Evolutionary conservation across 192 early-diverging fungal species (phyloP).

Genomic region (Coemansia sp.): DNA sequence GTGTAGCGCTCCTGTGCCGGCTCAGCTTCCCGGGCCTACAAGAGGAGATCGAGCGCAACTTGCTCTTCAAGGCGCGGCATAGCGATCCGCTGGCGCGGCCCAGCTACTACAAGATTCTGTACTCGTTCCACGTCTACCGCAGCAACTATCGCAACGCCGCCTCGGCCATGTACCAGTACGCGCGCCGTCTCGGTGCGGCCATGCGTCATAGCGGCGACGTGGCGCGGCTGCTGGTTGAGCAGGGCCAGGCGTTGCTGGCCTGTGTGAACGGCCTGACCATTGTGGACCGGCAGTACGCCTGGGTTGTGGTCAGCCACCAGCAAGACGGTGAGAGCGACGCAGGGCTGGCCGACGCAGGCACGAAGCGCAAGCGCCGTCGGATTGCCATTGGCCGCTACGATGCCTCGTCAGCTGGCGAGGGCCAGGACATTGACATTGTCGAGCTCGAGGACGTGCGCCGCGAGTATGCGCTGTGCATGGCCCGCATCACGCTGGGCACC

Average conservation of each 20-base stretch:
- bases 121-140: conserved; percentile 52
- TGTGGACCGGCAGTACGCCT: conserved; percentile 43
- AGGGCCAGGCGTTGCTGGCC: conserved; percentile 38
- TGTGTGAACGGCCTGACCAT: conserved; percentile 40
- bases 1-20: conserved; percentile 35
- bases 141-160: conserved; percentile 53
- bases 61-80: conserved; percentile 53
- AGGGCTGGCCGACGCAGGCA: background rate
- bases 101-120: conserved; percentile 51
- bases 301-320: conserved; percentile 39
- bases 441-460: conserved; percentile 42
- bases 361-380: conserved; percentile 26
- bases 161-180: conserved; percentile 54
- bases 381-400: conserved; percentile 35
- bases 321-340: background rate
- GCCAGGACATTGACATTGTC: conserved; percentile 39
- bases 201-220: conserved; percentile 22
- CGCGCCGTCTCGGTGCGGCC: conserved; percentile 22
- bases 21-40: conserved; percentile 44
- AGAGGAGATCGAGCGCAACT: conserved; percentile 42
- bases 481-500: conserved; percentile 30
- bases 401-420: conserved; percentile 12
- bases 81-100: conserved; percentile 23
- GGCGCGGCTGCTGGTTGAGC: conserved; percentile 18
- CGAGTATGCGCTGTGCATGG: conserved; percentile 43